A percentile compares a stretch with the other conserved stretches of the same genome.
Evolutionary conservation across 2,329 filamentous ascomycete genomes (phyloP).

Genomic region (Cercospora zeae-maydis): DNA sequence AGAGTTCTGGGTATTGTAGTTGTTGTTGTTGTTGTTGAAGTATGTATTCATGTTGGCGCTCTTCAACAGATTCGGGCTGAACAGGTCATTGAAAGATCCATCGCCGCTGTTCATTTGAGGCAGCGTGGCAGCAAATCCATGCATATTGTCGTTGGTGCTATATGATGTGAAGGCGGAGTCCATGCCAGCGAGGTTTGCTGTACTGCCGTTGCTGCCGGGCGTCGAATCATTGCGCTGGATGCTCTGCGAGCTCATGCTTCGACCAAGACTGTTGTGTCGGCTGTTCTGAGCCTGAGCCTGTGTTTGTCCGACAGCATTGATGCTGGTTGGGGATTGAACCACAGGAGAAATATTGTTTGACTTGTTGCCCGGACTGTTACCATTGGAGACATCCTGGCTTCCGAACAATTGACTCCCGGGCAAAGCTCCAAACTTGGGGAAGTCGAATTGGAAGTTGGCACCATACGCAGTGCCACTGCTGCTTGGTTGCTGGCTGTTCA

Average conservation of each 20-base stretch:
- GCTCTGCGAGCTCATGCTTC: constrained; percentile 38
- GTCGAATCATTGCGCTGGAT: constrained; percentile 21
- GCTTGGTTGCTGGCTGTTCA: constrained; percentile 28
- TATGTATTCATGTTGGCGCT: constrained; percentile 40
- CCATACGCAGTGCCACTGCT: constrained; percentile 40
- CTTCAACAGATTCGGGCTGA: constrained; percentile 55
- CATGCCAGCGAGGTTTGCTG: constrained; percentile 16
- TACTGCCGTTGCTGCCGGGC: constrained; percentile 29
- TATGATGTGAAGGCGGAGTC: constrained; percentile 29
- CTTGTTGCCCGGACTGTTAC: constrained; percentile 40
- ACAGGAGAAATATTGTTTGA: constrained; percentile 27
- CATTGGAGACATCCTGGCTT: constrained; percentile 19
- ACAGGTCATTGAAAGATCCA: constrained; percentile 53
- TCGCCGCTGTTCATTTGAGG: constrained; percentile 34
- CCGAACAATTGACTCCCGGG: constrained; percentile 52
- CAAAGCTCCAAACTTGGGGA: constrained; percentile 84
- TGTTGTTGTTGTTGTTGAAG: constrained; percentile 20
- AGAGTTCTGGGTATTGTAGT: constrained; percentile 3
- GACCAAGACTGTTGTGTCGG: constrained; percentile 28
- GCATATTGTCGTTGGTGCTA: constrained; percentile 36
- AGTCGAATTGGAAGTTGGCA: constrained; percentile 83
- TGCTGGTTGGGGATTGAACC: constrained; percentile 21
- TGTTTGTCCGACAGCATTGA: constrained; percentile 13
- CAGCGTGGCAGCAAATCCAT: constrained; percentile 35
- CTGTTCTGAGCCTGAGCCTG: constrained; percentile 15